phyloP scores from a whole-genome alignment of 2,329 filamentous ascomycete genomes.

The Colletotrichum lentis region DNA sequence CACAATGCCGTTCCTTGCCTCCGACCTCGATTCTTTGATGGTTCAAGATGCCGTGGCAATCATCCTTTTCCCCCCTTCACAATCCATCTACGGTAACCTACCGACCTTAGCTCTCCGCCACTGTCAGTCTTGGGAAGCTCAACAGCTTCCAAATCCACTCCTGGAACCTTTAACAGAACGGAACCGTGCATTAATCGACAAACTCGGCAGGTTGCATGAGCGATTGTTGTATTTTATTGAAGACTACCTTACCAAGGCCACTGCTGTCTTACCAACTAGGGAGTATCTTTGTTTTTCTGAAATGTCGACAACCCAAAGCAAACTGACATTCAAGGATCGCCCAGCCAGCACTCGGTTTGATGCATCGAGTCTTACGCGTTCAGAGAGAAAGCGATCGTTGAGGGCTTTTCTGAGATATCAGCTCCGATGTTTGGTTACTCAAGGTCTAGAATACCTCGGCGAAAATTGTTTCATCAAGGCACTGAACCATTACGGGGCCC shows the following conservation, averaged over 20 bases:
- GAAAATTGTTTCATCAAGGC: too few species aligned
- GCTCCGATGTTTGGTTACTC: too few species aligned
- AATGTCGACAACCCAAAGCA: too few species aligned
- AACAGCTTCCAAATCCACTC: not conserved
- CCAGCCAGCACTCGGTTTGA: too few species aligned
- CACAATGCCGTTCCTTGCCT: not conserved
- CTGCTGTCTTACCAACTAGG: not conserved
- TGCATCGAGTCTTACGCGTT: too few species aligned
- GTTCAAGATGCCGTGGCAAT: not conserved
- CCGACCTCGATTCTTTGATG: not conserved
- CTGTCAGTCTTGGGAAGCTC: not conserved
- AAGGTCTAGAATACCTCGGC: too few species aligned
- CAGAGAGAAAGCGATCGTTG: too few species aligned
- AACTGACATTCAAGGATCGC: not conserved
- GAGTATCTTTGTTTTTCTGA: not conserved
- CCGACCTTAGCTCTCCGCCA: too few species aligned
- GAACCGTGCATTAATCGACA: not conserved
- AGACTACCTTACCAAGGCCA: not conserved
- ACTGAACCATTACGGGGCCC: too few species aligned
- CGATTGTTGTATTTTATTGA: not conserved
- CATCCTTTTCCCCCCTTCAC: too few species aligned
- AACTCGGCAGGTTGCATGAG: not conserved
- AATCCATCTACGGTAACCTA: too few species aligned
- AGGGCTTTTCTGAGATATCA: too few species aligned
- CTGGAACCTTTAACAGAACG: not conserved